Evolutionary conservation across 2,329 filamentous ascomycete species (phyloP).

Genomic region (Colletotrichum musae): DNA sequence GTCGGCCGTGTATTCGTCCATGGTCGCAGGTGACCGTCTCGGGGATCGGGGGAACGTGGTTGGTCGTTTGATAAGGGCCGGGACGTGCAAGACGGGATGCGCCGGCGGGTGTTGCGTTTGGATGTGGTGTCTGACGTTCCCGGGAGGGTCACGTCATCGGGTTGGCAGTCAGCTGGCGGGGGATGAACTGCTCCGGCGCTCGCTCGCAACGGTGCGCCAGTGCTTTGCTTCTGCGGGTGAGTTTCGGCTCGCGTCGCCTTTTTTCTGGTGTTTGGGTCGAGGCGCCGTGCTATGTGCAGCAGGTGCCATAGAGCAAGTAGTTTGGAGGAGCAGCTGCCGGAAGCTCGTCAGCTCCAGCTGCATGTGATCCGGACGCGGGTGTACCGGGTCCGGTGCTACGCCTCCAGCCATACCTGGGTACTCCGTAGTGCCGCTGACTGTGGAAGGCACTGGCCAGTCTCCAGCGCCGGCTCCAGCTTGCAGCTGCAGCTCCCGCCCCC

Average conservation of each 20-base stretch:
- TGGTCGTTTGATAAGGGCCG: constrained; percentile 5
- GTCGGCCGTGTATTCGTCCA: constrained; percentile 42
- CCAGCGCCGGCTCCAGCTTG: background rate
- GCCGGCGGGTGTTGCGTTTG: constrained; percentile 30
- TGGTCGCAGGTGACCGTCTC: constrained; percentile 15
- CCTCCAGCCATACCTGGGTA: background rate
- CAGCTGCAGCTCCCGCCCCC: background rate
- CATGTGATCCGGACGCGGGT: constrained; percentile 35
- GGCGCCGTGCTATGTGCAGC: background rate
- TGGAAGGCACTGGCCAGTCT: background rate
- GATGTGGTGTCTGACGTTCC: constrained; percentile 12
- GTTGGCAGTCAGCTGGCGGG: constrained; percentile 19
- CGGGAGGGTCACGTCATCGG: constrained; percentile 39
- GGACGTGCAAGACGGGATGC: constrained; percentile 20
- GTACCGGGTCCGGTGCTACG: constrained; percentile 1
- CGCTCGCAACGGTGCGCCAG: background rate
- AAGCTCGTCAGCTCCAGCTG: constrained; percentile 26
- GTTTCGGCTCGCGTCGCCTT: background rate
- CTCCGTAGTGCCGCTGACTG: background rate
- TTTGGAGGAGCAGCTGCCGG: constrained; percentile 7
- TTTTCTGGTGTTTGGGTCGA: background rate
- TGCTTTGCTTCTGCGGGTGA: background rate
- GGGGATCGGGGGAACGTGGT: constrained; percentile 1
- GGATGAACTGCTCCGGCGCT: background rate
- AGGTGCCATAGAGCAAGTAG: background rate